Percentiles rank a stretch among this genome's conserved stretches.
Evolutionary conservation across 345 rosid species (phyloP).

Genomic region (Eucalyptus shirleyi): DNA sequence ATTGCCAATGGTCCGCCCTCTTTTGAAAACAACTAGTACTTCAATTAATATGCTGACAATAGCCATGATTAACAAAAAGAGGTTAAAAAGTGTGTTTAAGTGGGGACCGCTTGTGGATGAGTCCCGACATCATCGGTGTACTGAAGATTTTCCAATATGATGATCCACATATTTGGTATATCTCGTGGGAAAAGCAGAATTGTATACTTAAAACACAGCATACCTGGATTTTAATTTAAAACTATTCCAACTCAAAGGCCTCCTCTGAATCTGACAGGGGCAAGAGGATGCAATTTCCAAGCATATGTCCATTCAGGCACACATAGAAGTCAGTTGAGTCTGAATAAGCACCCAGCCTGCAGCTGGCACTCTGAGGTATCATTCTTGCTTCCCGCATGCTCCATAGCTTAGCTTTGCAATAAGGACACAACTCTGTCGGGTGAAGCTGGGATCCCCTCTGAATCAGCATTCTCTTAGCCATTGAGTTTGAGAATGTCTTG

Average conservation of each 20-base stretch:
- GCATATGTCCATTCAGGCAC: conserved; percentile 94
- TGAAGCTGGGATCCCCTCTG: conserved; percentile 58
- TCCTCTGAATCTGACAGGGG: conserved; percentile 90
- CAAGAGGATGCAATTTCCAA: conserved; percentile 83
- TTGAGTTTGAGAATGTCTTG: conserved; percentile 70
- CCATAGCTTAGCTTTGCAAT: conserved; percentile 93
- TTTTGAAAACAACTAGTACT: background rate
- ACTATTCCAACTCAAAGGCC: conserved; percentile 48
- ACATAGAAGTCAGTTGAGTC: conserved; percentile 85
- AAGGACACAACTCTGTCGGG: conserved; percentile 81
- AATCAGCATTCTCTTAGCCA: conserved; percentile 71
- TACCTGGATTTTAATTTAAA: conserved; percentile 16
- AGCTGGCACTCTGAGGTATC: conserved; percentile 95
- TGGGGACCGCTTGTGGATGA: background rate
- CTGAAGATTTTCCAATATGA: background rate
- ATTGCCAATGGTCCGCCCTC: background rate
- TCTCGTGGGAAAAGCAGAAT: background rate
- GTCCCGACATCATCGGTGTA: background rate
- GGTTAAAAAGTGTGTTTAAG: background rate
- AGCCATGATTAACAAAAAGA: background rate
- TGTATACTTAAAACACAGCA: background rate
- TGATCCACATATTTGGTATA: background rate
- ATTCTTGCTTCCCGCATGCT: conserved; percentile 87
- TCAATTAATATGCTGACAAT: background rate
- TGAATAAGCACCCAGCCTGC: conserved; percentile 84